These are phyloP conservation scores for Lotmaria passim DNA, from an alignment of 208 protist genomes.

Conservation along the genomic window DNA sequence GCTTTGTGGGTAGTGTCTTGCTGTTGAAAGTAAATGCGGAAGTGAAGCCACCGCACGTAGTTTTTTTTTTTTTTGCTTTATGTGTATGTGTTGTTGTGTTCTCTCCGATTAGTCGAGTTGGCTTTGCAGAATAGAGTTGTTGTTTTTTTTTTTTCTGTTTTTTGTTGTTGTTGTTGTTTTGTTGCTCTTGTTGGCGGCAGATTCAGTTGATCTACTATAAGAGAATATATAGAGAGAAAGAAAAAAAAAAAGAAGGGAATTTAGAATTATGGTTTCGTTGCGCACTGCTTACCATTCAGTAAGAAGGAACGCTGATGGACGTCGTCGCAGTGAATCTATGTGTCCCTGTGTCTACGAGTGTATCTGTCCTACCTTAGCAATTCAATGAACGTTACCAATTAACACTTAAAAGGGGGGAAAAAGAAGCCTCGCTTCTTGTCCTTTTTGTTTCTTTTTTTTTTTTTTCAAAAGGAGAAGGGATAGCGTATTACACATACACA, in stretches of 20 bases:
- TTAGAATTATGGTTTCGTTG: background rate
- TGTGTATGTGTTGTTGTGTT: constrained; percentile 19
- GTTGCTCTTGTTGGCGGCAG: too few relatives aligned
- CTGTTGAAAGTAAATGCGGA: background rate
- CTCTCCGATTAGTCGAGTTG: background rate
- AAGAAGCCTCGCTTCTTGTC: background rate
- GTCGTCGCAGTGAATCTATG: background rate
- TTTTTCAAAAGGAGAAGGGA: background rate
- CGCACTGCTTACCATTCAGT: background rate
- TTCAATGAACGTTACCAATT: background rate
- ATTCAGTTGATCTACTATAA: too few relatives aligned
- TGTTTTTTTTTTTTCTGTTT: constrained; percentile 1
- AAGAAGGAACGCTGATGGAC: background rate
- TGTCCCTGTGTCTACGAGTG: constrained; percentile 7
- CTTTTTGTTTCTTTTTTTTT: background rate
- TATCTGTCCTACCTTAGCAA: too few relatives aligned
- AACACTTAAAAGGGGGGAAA: background rate
- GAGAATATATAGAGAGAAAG: too few relatives aligned
- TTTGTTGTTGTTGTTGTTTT: background rate
- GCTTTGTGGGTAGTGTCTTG: background rate
- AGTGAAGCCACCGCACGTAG: background rate
- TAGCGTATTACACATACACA: background rate
- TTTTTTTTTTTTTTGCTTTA: background rate
- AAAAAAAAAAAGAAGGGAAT: background rate
- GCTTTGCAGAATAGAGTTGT: background rate